These are phyloP conservation scores for Pleurotus pulmonarius DNA, from an alignment of 768 basidiomycete species.

Conservation along the genomic window DNA sequence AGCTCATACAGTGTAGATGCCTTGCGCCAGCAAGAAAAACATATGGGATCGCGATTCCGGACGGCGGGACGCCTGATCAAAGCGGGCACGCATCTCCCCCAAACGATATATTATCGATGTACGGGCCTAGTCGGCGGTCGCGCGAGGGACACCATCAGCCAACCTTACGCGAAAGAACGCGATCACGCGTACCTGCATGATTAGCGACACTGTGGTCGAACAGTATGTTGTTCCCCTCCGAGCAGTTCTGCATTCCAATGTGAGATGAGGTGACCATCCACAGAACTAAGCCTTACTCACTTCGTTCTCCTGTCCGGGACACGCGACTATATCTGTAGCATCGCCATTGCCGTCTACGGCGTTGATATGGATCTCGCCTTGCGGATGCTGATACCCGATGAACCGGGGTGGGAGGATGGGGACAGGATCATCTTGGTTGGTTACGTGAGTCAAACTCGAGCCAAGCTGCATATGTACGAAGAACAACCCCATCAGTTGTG, in stretches of 20 bases:
- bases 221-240: conserved; percentile 14
- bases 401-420: conserved; percentile 32
- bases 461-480: conserved; percentile 18
- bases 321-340: conserved; percentile 24
- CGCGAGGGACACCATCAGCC: not conserved
- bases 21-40: too few species aligned
- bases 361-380: conserved; percentile 38
- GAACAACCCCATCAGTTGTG: not conserved
- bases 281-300: conserved; percentile 10
- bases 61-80: not conserved
- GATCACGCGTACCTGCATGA: conserved; percentile 16
- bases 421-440: conserved; percentile 41
- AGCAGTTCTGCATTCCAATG: conserved; percentile 19
- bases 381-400: conserved; percentile 33
- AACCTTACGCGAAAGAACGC: not conserved
- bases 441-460: conserved; percentile 25
- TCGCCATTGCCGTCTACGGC: conserved; percentile 23
- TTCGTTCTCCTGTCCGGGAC: conserved; percentile 37
- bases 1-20: too few species aligned
- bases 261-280: not conserved
- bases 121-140: conserved; percentile 18
- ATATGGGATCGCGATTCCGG: too few species aligned
- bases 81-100: conserved; percentile 10
- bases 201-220: conserved; percentile 16
- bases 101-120: conserved; percentile 25